These are phyloP conservation scores for Pythium biforme DNA, from an alignment of 352 stramenopile genomes.

Conservation along the genomic window DNA sequence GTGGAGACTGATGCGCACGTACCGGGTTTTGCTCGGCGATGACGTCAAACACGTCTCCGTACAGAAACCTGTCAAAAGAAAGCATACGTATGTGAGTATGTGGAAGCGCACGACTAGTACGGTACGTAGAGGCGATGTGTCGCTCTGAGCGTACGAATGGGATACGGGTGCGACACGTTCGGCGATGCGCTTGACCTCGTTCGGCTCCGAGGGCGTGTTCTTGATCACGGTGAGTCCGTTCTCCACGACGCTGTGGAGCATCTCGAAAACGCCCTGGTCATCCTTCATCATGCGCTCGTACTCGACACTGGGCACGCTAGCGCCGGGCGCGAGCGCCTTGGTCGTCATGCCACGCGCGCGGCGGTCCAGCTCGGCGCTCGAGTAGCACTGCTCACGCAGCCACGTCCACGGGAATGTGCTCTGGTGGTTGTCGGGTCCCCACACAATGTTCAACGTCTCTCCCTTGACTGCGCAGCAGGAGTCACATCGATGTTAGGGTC, in stretches of 20 bases:
- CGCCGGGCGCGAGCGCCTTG: conserved; percentile 41
- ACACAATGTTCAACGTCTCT: conserved; percentile 67
- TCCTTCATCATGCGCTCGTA: conserved; percentile 69
- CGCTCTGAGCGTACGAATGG: conserved; percentile 52
- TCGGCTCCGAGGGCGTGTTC: conserved; percentile 57
- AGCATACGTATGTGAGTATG: too few species aligned
- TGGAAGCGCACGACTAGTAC: too few species aligned
- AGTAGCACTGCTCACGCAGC: conserved; percentile 82
- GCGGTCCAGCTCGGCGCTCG: conserved; percentile 46
- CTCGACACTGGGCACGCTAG: conserved; percentile 51
- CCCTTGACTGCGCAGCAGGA: conserved; percentile 47
- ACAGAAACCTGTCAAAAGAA: conserved; percentile 87
- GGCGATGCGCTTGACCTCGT: conserved; percentile 69
- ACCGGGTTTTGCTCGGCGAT: conserved; percentile 79
- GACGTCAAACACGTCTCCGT: conserved; percentile 86
- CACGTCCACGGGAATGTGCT: conserved; percentile 69
- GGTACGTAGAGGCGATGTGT: too few species aligned
- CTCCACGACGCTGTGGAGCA: conserved; percentile 68
- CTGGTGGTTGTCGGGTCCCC: conserved; percentile 57
- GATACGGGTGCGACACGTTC: conserved; percentile 80
- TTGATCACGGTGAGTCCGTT: conserved; percentile 70
- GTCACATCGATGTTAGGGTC: neutral
- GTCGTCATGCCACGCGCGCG: conserved; percentile 48
- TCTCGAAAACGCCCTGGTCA: conserved; percentile 64
- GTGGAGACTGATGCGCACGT: too few species aligned